Percentiles rank a stretch among this genome's conserved stretches.
Evolutionary conservation across 2,329 filamentous ascomycete genomes (phyloP).

Genomic region (Hypoxylon sp.): DNA sequence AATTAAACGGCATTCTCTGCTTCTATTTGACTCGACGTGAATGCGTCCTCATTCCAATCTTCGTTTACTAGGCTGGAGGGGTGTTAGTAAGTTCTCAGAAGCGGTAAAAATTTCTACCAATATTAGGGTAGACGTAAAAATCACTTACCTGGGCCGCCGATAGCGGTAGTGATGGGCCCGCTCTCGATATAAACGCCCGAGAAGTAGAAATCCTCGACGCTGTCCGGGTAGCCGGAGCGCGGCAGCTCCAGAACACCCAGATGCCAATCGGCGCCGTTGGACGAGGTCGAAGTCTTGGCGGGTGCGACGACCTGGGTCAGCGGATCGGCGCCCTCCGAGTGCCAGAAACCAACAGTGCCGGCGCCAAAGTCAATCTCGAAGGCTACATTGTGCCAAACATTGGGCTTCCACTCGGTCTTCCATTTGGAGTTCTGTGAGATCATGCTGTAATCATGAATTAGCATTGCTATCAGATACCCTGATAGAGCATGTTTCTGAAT

Average conservation of each 20-base stretch:
- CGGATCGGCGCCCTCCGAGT: conserved; percentile 74
- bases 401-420: conserved; percentile 73
- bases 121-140: neutral
- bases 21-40: neutral
- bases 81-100: neutral
- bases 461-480: too few species aligned
- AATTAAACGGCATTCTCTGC: neutral
- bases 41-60: neutral
- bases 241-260: conserved; percentile 78
- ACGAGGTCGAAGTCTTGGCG: conserved; percentile 71
- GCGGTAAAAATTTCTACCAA: neutral
- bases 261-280: conserved; percentile 81
- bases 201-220: conserved; percentile 79
- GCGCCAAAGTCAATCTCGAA: conserved; percentile 78
- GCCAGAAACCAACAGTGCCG: conserved; percentile 76
- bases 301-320: conserved; percentile 73
- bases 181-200: conserved; percentile 80
- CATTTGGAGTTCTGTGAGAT: conserved; percentile 74
- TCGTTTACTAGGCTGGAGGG: conserved; percentile 16
- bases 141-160: conserved; percentile 51
- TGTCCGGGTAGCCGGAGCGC: conserved; percentile 68
- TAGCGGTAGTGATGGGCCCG: conserved; percentile 60
- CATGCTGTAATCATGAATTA: conserved; percentile 57
- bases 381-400: conserved; percentile 81
- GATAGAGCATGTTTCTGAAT: too few species aligned